Evolutionary conservation across 192 early-diverging fungal species (phyloP), one percentile per base, ranked within the genome.

Genomic region (Entophlyctis luteolus): DNA sequence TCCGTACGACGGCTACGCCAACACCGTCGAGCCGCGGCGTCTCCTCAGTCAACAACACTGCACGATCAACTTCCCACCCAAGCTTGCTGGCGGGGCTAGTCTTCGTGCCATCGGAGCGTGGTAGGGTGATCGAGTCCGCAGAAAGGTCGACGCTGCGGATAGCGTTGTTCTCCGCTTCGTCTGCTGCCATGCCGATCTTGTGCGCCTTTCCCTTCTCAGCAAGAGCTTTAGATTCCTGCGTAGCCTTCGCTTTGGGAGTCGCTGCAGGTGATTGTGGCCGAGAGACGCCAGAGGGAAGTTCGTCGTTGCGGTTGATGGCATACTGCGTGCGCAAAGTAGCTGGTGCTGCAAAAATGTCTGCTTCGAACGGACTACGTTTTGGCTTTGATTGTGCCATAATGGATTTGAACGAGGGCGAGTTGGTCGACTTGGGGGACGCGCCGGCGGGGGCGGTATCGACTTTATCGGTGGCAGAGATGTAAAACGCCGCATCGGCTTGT

Each of bases 141-240:
- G 67, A 69, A 56, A 80, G 59, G 58, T 76, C 75, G 2, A 80
- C 78, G 57, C 74, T 80, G 63, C 74, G 55, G 0, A 80, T 66
- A 29, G 72, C 75, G 12, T 55, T 22, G n/a, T 73, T 77, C 27
- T 69, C 72, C 22, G 59, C 67, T 53, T 78, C 76, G 39, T n/a
- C 39, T 42, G n/a, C 39, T n/a, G 39, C 39, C 27, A 42, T 33
- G 52, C 33, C 57, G 18, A 20, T 22, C 0, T 39, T 14, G 4
- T 67, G 34, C 31, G 25, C 35, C 33, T 54, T 56, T n/a, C 45
- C 25, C 36, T 67, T 58, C 10, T n/a, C n/a, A n/a, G 10, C n/a
- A 12, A 8, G 10, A 42, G n/a, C n/a, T 12, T 12, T n/a, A 42
- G 39, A 42, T 12, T 8, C 8, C n/a, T 8, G n/a, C 50, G 48